Base-by-base conservation (phyloP, 1,139 yeast genomes). In the Taphrina deformans region DNA sequence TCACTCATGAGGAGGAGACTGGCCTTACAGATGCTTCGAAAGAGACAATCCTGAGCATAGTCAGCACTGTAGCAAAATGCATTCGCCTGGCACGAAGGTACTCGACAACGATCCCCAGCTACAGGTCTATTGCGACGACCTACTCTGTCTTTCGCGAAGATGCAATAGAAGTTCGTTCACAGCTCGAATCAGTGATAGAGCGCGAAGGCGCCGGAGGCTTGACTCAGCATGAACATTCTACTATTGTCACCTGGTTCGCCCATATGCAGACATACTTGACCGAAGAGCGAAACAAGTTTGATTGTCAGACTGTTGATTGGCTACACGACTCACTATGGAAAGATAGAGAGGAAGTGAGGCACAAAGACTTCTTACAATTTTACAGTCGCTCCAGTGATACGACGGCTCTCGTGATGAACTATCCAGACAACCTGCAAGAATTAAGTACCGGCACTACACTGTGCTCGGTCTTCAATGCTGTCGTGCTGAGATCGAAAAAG, bases 71-170 rank as follows among this genome's bases (percentile, higher is more conserved):
- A 7, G n/a, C 55, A 33, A 21, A 26, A 24, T 50, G 63, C 21
- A 31, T 59, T n/a, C 24, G 56, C 10, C 27, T 55, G n/a, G 63
- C 63, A 1, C 33, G 63, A 38, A 29, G 27, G 14, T 59, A 50
- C 40, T 51, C 56, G 9, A 50, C 63, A 7, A 52, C 45, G 2
- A 26, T 59, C 21, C 50, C 63, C 6, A 29, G 55, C 33, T 40
- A 50, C 12, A 44, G 26, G 9, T 38, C 48, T n/a, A 23, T 53
- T 12, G 21, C 45, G n/a, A 21, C 33, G 1, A 18, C 48, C 4
- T 53, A 27, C 23, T 35, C 58, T 14, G 41, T 50, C 51, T 59
- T 59, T 50, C 48, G 55, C 4, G 63, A 59, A 29, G 63, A 52
- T 31, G 63, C 63, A n/a, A 21, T 59, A 21, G 41, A 31, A 12